Evolutionary conservation across 2,329 filamentous ascomycete species (phyloP).

Genomic region (Diaporthe citriasiana): DNA sequence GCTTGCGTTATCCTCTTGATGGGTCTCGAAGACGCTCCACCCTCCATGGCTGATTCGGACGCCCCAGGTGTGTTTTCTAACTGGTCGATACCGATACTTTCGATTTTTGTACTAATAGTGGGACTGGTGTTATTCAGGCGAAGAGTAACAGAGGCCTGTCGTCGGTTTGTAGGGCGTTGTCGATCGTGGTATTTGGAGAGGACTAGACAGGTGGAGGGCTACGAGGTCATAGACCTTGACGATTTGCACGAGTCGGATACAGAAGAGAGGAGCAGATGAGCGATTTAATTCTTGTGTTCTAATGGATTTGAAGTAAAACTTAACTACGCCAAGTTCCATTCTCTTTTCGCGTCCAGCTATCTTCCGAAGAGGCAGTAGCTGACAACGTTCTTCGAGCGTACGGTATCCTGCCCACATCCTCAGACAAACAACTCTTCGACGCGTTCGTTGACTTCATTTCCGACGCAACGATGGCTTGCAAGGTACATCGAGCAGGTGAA

Average conservation of each 20-base stretch:
- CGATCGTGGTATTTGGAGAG: slow-evolving; percentile 19
- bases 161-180: slow-evolving; percentile 1
- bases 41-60: slow-evolving; percentile 18
- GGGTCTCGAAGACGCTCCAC: slow-evolving; percentile 51
- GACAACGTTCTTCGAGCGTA: no score
- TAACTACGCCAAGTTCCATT: no score
- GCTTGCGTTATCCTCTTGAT: slow-evolving; percentile 79
- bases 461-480: no score
- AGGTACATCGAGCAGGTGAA: no score
- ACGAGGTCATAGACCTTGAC: slow-evolving; percentile 19
- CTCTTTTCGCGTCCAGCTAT: no score
- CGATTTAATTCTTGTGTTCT: no score
- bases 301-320: no score
- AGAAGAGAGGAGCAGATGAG: slow-evolving; percentile 16
- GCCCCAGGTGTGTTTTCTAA: slow-evolving; percentile 21
- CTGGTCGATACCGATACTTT: slow-evolving; percentile 13
- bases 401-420: no score
- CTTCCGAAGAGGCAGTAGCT: no score
- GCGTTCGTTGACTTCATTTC: no score
- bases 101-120: slow-evolving; percentile 17
- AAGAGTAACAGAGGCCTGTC: slow-evolving; percentile 13
- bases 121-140: slow-evolving; percentile 15
- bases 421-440: no score
- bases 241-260: slow-evolving; percentile 12
- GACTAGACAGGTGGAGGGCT: slow-evolving; percentile 13